Evolutionary conservation across 148 eudicot genomes (phyloP).

Genomic region (Rhododendron kiyosumense): DNA sequence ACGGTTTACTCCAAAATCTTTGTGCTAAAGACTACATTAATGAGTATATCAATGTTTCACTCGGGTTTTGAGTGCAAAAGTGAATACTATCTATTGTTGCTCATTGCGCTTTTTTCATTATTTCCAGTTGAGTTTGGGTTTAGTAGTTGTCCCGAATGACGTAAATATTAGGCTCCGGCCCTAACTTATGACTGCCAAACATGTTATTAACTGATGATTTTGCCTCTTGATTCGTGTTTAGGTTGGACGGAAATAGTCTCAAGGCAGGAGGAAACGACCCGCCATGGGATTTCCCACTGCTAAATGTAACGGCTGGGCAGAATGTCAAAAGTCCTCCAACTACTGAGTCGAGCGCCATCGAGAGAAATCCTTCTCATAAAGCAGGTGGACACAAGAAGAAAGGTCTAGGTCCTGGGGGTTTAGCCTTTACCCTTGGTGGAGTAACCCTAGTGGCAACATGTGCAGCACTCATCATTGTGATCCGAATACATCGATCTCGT

Average conservation of each 20-base stretch:
- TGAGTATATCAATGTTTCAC: not conserved
- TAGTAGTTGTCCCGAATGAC: not conserved
- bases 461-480: constrained; percentile 36
- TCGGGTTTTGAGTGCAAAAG: not conserved
- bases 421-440: constrained; percentile 50
- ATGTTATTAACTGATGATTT: not conserved
- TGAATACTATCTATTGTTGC: not conserved
- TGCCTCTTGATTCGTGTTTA: constrained; percentile 17
- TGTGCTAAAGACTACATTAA: not conserved
- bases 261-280: constrained; percentile 38
- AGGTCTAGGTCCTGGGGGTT: constrained; percentile 36
- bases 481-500: constrained; percentile 28
- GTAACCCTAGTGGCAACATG: constrained; percentile 37
- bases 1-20: not conserved
- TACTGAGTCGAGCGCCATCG: constrained; percentile 64
- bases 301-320: constrained; percentile 39
- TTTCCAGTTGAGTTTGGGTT: not conserved
- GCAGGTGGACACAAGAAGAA: constrained; percentile 37
- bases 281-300: constrained; percentile 72
- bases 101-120: not conserved
- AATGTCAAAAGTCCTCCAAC: constrained; percentile 64
- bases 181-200: not conserved
- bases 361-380: constrained; percentile 38
- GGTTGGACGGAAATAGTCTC: constrained; percentile 81
- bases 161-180: not conserved